phyloP scores from a whole-genome alignment of 345 rosid species.

The Populus simonii region DNA sequence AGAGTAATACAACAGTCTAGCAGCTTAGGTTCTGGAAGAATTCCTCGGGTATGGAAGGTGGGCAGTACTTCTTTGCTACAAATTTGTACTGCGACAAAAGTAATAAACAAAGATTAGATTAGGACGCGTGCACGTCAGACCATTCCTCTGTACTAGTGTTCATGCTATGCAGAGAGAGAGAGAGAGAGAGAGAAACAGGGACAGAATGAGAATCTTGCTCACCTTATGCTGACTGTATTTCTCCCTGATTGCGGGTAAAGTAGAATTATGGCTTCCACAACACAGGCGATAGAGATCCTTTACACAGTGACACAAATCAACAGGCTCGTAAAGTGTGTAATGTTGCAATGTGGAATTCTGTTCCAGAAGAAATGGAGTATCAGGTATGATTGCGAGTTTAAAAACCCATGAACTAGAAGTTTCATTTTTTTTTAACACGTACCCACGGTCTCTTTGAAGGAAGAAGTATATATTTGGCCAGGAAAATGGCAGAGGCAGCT shows the following conservation, averaged over 20 bases:
- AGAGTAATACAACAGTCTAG: neutral
- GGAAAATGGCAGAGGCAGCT: constrained; percentile 88
- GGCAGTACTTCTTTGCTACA: constrained; percentile 79
- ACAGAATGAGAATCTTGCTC: constrained; percentile 5
- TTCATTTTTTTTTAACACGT: constrained; percentile 5
- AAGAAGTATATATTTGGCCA: constrained; percentile 61
- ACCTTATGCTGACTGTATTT: constrained; percentile 92
- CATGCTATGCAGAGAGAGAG: neutral
- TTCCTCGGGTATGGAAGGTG: constrained; percentile 62
- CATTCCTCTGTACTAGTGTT: neutral
- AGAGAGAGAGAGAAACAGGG: neutral
- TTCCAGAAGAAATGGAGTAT: constrained; percentile 2
- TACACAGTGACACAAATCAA: constrained; percentile 60
- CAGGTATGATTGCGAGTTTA: neutral
- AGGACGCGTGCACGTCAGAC: neutral
- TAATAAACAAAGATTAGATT: neutral
- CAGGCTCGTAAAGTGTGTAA: constrained; percentile 73
- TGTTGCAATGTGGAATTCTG: constrained; percentile 81
- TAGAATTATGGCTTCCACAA: constrained; percentile 41
- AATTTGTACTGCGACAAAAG: constrained; percentile 58
- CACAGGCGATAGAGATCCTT: constrained; percentile 68
- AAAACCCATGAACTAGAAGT: neutral
- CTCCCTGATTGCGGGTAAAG: constrained; percentile 72
- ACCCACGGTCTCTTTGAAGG: constrained; percentile 93
- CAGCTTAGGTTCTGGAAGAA: constrained; percentile 43